These are phyloP conservation scores for Candida sanyiensis DNA, from an alignment of 805 yeast genomes.

Conservation along the genomic window DNA sequence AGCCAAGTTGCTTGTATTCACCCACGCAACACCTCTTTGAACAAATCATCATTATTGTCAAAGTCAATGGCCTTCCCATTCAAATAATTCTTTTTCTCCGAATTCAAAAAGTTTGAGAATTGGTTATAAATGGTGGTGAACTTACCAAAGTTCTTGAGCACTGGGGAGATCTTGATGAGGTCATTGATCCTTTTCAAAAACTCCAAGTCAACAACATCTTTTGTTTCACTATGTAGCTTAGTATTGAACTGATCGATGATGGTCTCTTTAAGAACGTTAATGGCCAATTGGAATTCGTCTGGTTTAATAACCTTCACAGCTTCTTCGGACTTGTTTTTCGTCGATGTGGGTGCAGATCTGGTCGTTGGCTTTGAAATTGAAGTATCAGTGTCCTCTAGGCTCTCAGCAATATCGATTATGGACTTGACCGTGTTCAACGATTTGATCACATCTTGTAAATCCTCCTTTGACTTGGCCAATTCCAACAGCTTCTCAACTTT, in stretches of 20 bases:
- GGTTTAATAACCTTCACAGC: conserved; percentile 27
- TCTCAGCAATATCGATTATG: conserved; percentile 29
- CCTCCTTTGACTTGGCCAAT: conserved; percentile 39
- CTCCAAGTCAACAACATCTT: conserved; percentile 29
- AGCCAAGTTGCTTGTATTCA: too few relatives aligned
- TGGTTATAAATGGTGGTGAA: conserved; percentile 46
- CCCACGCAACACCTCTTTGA: conserved; percentile 14
- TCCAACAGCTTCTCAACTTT: conserved; percentile 35
- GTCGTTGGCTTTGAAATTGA: conserved; percentile 4
- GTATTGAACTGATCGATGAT: conserved; percentile 37
- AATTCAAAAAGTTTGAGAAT: conserved; percentile 39
- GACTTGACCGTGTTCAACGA: conserved; percentile 41
- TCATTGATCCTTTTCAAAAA: conserved; percentile 40
- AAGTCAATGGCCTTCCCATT: conserved; percentile 19
- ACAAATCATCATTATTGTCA: conserved; percentile 22
- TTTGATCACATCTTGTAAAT: conserved; percentile 41
- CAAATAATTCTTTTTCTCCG: conserved; percentile 31
- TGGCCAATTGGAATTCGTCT: conserved; percentile 31
- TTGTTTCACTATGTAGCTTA: conserved; percentile 21
- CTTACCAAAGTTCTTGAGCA: conserved; percentile 46
- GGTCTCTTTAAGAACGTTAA: conserved; percentile 40
- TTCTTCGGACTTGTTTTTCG: conserved; percentile 4
- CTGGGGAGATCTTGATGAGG: conserved; percentile 42
- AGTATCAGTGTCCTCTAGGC: conserved; percentile 5
- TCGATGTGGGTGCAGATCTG: conserved; percentile 21